phyloP scores from a whole-genome alignment of 208 protist species.

The Crithidia expoeki region DNA sequence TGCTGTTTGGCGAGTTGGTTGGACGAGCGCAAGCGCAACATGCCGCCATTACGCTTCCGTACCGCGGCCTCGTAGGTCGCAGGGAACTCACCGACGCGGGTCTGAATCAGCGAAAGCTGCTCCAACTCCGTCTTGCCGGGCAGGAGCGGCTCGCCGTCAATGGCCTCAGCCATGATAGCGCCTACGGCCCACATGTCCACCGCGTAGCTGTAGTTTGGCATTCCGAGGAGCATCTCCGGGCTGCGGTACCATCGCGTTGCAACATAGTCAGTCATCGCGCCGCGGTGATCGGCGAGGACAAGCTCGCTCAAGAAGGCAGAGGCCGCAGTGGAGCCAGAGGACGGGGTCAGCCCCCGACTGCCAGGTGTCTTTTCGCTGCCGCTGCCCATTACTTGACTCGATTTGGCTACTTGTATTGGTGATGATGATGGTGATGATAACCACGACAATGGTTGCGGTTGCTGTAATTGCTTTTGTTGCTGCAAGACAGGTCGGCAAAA shows the following conservation, averaged over 20 bases:
- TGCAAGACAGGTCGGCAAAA: constrained; percentile 67
- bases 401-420: background rate
- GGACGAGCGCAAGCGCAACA: constrained; percentile 27
- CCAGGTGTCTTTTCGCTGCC: background rate
- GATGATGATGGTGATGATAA: background rate
- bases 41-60: constrained; percentile 46
- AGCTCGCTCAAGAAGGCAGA: constrained; percentile 42
- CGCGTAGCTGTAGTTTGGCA: constrained; percentile 69
- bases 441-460: background rate
- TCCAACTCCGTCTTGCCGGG: constrained; percentile 88
- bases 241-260: constrained; percentile 93
- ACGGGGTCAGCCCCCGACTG: background rate
- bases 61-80: constrained; percentile 48
- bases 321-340: background rate
- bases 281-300: constrained; percentile 42
- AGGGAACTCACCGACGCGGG: constrained; percentile 67
- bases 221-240: constrained; percentile 92
- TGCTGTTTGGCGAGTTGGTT: constrained; percentile 22
- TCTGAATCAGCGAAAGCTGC: constrained; percentile 85
- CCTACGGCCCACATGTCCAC: constrained; percentile 94
- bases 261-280: constrained; percentile 90
- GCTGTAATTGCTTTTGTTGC: constrained; percentile 1
- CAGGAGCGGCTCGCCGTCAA: constrained; percentile 81
- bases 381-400: background rate
- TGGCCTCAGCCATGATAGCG: constrained; percentile 90